phyloP scores from a whole-genome alignment of 2,329 filamentous ascomycete genomes.

The Alternaria sp. region DNA sequence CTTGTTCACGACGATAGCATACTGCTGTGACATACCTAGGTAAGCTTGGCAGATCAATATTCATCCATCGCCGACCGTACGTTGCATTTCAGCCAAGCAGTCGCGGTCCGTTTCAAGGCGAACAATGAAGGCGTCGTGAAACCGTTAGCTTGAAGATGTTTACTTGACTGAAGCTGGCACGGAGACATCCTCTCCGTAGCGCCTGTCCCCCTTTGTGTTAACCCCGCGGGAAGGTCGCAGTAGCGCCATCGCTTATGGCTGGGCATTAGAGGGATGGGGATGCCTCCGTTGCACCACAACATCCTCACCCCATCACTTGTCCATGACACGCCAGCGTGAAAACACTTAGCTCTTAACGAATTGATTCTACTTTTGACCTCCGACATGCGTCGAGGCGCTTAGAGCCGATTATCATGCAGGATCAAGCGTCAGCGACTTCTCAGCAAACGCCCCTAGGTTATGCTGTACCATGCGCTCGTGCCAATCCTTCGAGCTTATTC shows the following conservation, averaged over 20 bases:
- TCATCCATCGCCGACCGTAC: neutral
- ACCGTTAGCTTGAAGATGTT: conserved; percentile 1
- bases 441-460: conserved; percentile 8
- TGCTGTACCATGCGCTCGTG: conserved; percentile 3
- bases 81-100: neutral
- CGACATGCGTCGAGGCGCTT: neutral
- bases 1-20: no score
- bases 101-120: neutral
- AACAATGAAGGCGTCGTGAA: neutral
- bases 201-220: neutral
- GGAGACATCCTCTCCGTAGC: conserved; percentile 2
- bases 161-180: conserved; percentile 5
- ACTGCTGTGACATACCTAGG: no score
- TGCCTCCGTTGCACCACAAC: conserved; percentile 6
- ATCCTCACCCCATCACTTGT: neutral
- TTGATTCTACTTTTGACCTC: neutral
- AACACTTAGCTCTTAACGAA: neutral
- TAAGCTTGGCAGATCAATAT: neutral
- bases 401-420: neutral
- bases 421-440: neutral
- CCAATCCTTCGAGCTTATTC: conserved; percentile 1
- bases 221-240: conserved; percentile 9
- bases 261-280: neutral
- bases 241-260: conserved; percentile 8
- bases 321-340: neutral